Conservation (phyloP, 306 rosid species). For the Cucurbita argyrosperma region DNA sequence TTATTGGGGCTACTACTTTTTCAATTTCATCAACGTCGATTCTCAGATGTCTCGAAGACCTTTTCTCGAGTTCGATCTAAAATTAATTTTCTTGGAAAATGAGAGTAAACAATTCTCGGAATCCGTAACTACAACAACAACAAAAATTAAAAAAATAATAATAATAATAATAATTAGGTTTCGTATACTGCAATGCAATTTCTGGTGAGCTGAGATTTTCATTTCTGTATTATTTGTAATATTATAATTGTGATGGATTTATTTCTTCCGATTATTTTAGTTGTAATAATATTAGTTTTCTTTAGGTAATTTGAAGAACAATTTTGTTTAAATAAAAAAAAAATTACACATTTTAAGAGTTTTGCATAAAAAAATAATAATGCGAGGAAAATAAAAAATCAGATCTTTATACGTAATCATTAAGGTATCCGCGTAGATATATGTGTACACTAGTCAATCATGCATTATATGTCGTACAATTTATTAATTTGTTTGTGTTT, state of each 20-base stretch:
- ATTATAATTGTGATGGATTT: background rate
- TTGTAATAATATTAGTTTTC: too few relatives aligned
- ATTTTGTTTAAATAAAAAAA: too few relatives aligned
- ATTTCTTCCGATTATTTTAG: background rate
- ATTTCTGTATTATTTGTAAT: background rate
- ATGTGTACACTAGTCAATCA: too few relatives aligned
- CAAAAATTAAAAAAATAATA: too few relatives aligned
- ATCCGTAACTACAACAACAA: background rate
- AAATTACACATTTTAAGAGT: too few relatives aligned
- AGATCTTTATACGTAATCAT: too few relatives aligned
- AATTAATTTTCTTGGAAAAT: background rate
- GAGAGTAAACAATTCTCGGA: background rate
- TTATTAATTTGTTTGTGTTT: too few relatives aligned
- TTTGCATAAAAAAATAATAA: too few relatives aligned
- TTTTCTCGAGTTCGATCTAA: background rate
- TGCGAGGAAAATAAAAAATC: too few relatives aligned
- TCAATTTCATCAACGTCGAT: background rate
- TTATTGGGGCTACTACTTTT: background rate
- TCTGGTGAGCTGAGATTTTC: background rate
- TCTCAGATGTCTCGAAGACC: background rate
- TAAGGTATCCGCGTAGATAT: too few relatives aligned
- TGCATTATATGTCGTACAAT: too few relatives aligned
- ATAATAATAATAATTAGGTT: background rate
- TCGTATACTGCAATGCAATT: background rate
- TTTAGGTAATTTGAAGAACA: too few relatives aligned